Conservation (phyloP, 345 rosid species). For the Acer campestre region DNA sequence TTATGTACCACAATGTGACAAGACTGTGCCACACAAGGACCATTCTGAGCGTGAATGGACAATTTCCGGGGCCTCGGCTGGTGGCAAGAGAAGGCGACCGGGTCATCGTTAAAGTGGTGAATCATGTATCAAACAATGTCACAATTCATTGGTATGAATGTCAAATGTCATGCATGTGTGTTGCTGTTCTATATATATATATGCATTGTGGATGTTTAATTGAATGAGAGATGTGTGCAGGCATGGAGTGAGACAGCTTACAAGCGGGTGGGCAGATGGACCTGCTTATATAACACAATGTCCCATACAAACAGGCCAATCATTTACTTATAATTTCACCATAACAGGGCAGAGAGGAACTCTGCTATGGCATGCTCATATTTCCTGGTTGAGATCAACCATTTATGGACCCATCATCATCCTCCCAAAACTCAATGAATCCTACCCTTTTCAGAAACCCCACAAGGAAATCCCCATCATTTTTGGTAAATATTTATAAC, state of each 20-base stretch:
- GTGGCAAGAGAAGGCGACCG: slow-evolving; percentile 67
- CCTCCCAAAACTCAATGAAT: slow-evolving; percentile 46
- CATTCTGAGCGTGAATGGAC: slow-evolving; percentile 53
- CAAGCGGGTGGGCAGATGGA: slow-evolving; percentile 62
- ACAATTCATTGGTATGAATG: slow-evolving; percentile 52
- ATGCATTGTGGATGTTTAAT: background rate
- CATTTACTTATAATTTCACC: slow-evolving; percentile 59
- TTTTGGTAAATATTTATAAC: slow-evolving; percentile 36
- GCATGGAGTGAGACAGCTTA: slow-evolving; percentile 63
- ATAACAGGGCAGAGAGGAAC: slow-evolving; percentile 66
- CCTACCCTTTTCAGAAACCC: slow-evolving; percentile 63
- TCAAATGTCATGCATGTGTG: no score
- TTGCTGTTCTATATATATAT: no score
- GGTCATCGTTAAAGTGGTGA: slow-evolving; percentile 48
- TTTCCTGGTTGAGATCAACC: slow-evolving; percentile 57
- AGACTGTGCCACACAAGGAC: slow-evolving; percentile 54
- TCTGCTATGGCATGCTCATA: slow-evolving; percentile 72
- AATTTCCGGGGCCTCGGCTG: slow-evolving; percentile 54
- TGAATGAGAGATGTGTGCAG: slow-evolving; percentile 23
- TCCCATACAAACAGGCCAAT: slow-evolving; percentile 57
- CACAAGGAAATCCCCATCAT: slow-evolving; percentile 57
- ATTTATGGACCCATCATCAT: slow-evolving; percentile 60
- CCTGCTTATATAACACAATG: slow-evolving; percentile 63
- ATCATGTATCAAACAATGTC: slow-evolving; percentile 50
- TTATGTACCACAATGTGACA: slow-evolving; percentile 44